A percentile compares a stretch with the other conserved stretches of the same genome.
Conservation (phyloP, 371 early-diverging fungal genomes). For the Mortierella sp. region DNA sequence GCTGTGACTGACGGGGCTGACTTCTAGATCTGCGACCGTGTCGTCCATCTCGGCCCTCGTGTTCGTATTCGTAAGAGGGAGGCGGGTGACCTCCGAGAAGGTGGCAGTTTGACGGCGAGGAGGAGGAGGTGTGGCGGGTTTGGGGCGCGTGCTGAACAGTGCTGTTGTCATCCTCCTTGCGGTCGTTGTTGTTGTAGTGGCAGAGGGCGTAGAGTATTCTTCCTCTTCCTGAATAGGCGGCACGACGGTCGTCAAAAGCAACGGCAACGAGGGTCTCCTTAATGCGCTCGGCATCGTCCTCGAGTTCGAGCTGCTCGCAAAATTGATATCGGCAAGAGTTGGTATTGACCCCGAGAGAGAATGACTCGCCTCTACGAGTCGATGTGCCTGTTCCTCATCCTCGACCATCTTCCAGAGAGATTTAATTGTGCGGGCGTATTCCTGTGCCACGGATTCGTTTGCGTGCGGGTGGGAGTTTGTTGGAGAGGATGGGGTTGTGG, state of each 20-base stretch:
- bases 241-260: neutral
- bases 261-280: neutral
- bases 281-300: neutral
- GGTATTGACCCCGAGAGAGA: neutral
- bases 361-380: conserved; percentile 1
- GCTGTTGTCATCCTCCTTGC: neutral
- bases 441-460: neutral
- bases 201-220: neutral
- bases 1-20: neutral
- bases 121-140: neutral
- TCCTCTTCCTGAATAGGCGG: neutral
- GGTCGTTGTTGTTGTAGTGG: neutral
- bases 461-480: neutral
- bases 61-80: neutral
- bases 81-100: neutral
- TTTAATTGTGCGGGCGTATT: neutral
- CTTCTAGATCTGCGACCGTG: neutral
- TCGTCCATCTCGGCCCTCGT: neutral
- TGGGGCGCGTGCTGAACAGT: neutral
- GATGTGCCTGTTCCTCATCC: neutral
- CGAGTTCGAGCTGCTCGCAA: neutral
- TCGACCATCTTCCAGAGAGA: conserved; percentile 9
- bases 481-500: neutral
- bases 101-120: neutral
- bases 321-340: neutral